phyloP scores from a whole-genome alignment of 2,329 filamentous ascomycete genomes.

The Fusarium domesticum region DNA sequence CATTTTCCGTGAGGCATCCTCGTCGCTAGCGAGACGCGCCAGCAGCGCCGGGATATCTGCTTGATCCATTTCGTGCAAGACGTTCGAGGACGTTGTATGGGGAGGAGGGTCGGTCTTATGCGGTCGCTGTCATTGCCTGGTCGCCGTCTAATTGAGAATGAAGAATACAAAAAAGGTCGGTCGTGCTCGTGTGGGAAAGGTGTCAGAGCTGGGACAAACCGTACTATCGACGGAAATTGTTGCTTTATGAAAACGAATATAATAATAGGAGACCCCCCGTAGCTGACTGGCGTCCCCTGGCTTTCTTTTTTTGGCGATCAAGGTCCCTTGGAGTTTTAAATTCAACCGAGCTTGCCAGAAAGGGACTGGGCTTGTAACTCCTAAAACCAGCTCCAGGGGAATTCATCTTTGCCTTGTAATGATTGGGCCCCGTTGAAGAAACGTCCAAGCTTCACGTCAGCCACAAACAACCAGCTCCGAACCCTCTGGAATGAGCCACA shows the following conservation, averaged over 20 bases:
- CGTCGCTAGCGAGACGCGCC: constrained; percentile 62
- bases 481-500: constrained; percentile 13
- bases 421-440: too few relatives aligned
- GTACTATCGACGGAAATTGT: too few relatives aligned
- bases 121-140: constrained; percentile 19
- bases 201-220: too few relatives aligned
- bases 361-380: constrained; percentile 19
- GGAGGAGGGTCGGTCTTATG: constrained; percentile 2
- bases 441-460: background rate
- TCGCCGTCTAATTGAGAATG: background rate
- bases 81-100: constrained; percentile 5
- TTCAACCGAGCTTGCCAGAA: constrained; percentile 14
- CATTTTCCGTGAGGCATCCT: constrained; percentile 96
- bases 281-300: too few relatives aligned
- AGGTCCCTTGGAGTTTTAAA: constrained; percentile 22
- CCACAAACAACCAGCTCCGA: too few relatives aligned
- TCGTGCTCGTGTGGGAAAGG: too few relatives aligned
- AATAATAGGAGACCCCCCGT: constrained; percentile 12
- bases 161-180: background rate
- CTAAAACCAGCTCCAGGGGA: constrained; percentile 1
- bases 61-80: constrained; percentile 54
- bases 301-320: constrained; percentile 8
- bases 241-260: too few relatives aligned
- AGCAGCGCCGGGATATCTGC: constrained; percentile 64
- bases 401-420: background rate